Evolutionary conservation across 192 early-diverging fungal species (phyloP), one percentile per base, ranked within the genome.

Genomic region (Podila epicladia): DNA sequence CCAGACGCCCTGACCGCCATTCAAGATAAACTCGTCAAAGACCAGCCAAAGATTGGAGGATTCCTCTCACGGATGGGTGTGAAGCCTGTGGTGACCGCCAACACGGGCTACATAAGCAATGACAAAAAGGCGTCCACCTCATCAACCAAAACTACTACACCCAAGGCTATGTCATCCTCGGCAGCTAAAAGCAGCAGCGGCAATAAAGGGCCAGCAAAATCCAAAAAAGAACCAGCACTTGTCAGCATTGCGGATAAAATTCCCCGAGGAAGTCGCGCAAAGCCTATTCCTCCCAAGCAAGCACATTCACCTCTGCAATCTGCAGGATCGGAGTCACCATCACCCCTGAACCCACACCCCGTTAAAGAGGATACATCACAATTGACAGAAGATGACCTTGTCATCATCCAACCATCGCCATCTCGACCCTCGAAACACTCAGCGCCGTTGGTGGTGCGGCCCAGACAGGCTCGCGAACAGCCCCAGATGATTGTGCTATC

Each of bases 21-120:
- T 5, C 53, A 55, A 26, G 53, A 55, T 22, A 55, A 55, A 11
- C 53, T 55, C 53, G 53, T 4, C 53, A 55, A 55, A 22, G 53
- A 55, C 53, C 53, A 55, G 53, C 53, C 53, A 55, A 55, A 55
- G 53, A 55, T 55, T 55, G 53, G 53, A 55, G 53, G 53, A 5
- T 55, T 24, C 24, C 53, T 55, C 19, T 55, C 53, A 55, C 19
- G 53, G 53, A 55, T 55, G 53, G 53, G 53, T 11, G 53, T 55
- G 6, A 55, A 55, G 9, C 53, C 53, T 24, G 53, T 22, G 17
- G 20, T 19, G 53, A 3, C 15, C 17, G 41, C 15, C 0, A 45
- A 17, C 13, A 45, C 41, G 13, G 41, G 13, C 17, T 15, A 45
- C 41, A 45, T 15, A 45, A 45, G 41, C 41, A 45, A 12, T 45